Evolutionary conservation across 805 yeast genomes (phyloP).

Genomic region (Ogataea polymorpha): DNA sequence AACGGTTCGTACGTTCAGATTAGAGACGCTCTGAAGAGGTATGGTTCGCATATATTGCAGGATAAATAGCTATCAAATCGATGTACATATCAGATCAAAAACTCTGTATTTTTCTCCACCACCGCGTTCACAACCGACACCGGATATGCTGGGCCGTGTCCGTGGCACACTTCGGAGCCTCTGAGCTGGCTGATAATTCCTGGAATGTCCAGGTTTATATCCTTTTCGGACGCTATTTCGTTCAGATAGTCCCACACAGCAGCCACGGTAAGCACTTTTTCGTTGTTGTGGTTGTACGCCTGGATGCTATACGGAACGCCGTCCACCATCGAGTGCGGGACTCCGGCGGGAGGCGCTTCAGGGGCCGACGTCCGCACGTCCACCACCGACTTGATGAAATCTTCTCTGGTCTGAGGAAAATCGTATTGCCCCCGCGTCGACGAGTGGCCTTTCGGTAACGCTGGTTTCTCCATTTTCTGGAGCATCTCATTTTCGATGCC

Average conservation of each 20-base stretch:
- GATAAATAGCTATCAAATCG: slow-evolving; percentile 1
- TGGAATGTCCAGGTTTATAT: slow-evolving; percentile 51
- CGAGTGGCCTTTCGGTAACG: not conserved
- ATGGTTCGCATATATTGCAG: slow-evolving; percentile 28
- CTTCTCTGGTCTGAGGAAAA: slow-evolving; percentile 27
- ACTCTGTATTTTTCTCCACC: slow-evolving; percentile 18
- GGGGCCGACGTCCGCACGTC: slow-evolving; percentile 9
- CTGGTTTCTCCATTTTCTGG: slow-evolving; percentile 26
- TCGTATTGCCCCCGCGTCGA: slow-evolving; percentile 11
- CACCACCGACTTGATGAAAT: slow-evolving; percentile 24
- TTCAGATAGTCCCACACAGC: slow-evolving; percentile 82
- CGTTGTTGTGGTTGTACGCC: slow-evolving; percentile 28
- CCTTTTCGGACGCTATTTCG: slow-evolving; percentile 45
- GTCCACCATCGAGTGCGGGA: slow-evolving; percentile 3
- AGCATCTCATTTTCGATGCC: slow-evolving; percentile 61
- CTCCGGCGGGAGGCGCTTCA: not conserved
- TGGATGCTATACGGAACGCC: slow-evolving; percentile 10
- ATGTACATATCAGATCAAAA: slow-evolving; percentile 3
- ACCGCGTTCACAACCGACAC: slow-evolving; percentile 41
- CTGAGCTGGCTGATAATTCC: slow-evolving; percentile 54
- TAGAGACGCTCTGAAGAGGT: slow-evolving; percentile 67
- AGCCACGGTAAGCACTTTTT: slow-evolving; percentile 60
- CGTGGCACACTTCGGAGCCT: slow-evolving; percentile 76
- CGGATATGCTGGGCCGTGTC: slow-evolving; percentile 70
- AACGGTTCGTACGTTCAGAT: slow-evolving; percentile 70